Evolutionary conservation across 306 rosid genomes (phyloP), one percentile per base, ranked within the genome.

Genomic region (Corylus heterophylla): DNA sequence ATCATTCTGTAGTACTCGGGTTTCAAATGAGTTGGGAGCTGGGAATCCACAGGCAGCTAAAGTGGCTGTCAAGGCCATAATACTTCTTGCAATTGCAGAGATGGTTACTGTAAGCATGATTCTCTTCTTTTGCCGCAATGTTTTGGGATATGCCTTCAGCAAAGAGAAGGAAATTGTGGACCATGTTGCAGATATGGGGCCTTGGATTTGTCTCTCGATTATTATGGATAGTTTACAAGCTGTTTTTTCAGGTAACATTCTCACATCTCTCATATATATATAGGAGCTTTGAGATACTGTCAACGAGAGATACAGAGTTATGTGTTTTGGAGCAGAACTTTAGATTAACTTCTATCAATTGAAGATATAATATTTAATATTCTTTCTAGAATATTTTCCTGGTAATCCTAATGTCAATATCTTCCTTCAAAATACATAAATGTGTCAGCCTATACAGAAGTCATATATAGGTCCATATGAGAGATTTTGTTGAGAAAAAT

Each of bases 151-250:
- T 37, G 71, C 49, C 12, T 64, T 64, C 2, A 64, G 49, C 48
- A 64, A 4, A 31, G 47, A 37, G 71, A 64, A 7, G 48, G 71
- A 64, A 37, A 64, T 37, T 64, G 49, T 64, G 14, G 14, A 10
- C 18, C 27, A 11, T 8, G 31, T 58, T 58, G 35, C 64, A 58
- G 64, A 58, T 58, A 58, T 58, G 64, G 35, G 79, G 62, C 73
- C 79, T 63, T 50, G 64, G n/a, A 76, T 76, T 49, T 63, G 73
- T 31, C 62, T 76, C 10, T 76, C 79, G 17, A 62, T 63, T 11
- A n/a, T 76, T 22, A 29, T 31, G 20, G 71, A 66, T 31, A 11
- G 71, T 11, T 7, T 66, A 37, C 71, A 66, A 17, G 71, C 48
- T 16, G 22, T 37, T 17, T 49, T 66, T 61, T 66, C 3, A 8